Base-by-base conservation (phyloP, 2,329 filamentous ascomycete species). In the Alternaria metachromatica region DNA sequence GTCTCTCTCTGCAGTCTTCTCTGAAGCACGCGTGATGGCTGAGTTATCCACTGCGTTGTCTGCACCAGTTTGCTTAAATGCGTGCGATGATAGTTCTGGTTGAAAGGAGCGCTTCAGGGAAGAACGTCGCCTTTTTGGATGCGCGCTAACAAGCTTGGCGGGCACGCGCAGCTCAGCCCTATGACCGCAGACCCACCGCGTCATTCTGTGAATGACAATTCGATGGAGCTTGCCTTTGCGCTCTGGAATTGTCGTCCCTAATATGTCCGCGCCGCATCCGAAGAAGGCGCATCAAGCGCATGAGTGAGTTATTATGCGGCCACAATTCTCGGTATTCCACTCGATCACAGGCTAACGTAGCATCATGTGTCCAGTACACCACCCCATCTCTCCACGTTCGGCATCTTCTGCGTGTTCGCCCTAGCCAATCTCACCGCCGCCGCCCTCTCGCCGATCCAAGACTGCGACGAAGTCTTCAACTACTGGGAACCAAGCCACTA, bases 401-500 rank as follows among this genome's bases (percentile, higher is more conserved):
- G 88, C 50, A 91, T 91, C 12, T 96, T 97, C 78, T 96, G 92
- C 76, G 81, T 93, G 67, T 96, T 96, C 78, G 83, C 96, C 49
- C 83, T 84, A 28, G 90, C 91, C 68, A 93, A 93, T 76, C 69
- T 91, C 18, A 73, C 95, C 21, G 92, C 95, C 7, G 96, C 95
- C 11, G 75, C 91, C 30, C 95, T 90, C 78, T 90, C 94, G 2
- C 96, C 96, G 0, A 97, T 99, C 69, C 94, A 97, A 79, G 96
- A 99, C 81, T 99, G 96, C 78, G 96, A 99, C 74, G 96, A 99
- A 83, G 95, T 95, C 11, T 99, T 97, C 87, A 99, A 99, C 80
- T 99, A 97, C 84, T 99, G 95, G 94, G 96, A 99, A 75, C 95
- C 96, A 0, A 89, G 94, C 0, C 96, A 99, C 81, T 99, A 97